Evolutionary conservation across 306 rosid species (phyloP).

Genomic region (Cicer chorassanicum): DNA sequence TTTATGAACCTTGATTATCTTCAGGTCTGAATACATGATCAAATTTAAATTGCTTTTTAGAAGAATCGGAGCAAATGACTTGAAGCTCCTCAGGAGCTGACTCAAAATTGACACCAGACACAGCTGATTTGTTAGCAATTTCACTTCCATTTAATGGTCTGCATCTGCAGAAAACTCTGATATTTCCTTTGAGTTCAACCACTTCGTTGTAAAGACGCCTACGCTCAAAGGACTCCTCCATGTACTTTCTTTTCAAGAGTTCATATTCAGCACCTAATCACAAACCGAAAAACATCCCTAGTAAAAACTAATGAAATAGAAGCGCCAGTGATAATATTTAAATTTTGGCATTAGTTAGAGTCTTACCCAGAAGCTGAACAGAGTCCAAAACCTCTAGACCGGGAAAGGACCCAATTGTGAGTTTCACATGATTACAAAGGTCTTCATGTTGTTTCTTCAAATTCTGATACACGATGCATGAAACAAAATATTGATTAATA

Average conservation of each 20-base stretch:
- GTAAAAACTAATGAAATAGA: neutral
- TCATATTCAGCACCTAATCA: constrained; percentile 74
- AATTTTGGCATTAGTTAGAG: neutral
- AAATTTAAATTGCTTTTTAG: constrained; percentile 86
- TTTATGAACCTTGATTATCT: constrained; percentile 75
- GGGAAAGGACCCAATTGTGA: constrained; percentile 55
- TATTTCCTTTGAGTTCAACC: constrained; percentile 92
- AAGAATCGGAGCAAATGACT: constrained; percentile 79
- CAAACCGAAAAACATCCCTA: constrained; percentile 22
- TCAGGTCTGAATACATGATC: constrained; percentile 81
- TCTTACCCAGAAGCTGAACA: constrained; percentile 70
- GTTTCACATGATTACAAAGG: constrained; percentile 67
- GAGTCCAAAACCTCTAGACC: constrained; percentile 61
- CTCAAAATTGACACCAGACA: constrained; percentile 68
- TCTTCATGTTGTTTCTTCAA: constrained; percentile 66
- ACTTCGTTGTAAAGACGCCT: constrained; percentile 81
- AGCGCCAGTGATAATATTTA: neutral
- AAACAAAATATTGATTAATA: neutral
- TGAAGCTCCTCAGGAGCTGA: constrained; percentile 76
- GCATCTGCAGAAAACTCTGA: constrained; percentile 94
- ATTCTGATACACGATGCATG: constrained; percentile 50
- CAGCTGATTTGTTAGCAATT: constrained; percentile 50
- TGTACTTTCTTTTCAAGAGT: constrained; percentile 68
- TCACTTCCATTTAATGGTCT: constrained; percentile 78
- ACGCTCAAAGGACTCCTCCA: constrained; percentile 68